Evolutionary conservation across 2,329 filamentous ascomycete species (phyloP).

Genomic region (Lachnellula occidentalis): DNA sequence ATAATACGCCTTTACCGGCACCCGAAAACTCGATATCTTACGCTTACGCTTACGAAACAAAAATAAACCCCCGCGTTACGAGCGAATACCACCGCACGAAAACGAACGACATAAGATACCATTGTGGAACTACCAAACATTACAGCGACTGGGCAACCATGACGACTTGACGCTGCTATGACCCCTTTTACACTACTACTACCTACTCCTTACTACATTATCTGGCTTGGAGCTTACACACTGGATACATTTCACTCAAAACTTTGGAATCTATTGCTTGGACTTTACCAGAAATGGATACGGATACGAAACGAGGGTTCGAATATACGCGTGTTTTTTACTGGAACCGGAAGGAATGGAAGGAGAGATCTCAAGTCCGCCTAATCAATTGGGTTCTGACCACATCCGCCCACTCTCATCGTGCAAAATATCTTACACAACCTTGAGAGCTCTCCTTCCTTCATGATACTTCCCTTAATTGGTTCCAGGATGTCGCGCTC

Average conservation of each 20-base stretch:
- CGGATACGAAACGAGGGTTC: not conserved
- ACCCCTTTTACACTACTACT: conserved; percentile 18
- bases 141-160: conserved; percentile 33
- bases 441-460: not conserved
- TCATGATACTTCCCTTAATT: conserved; percentile 5
- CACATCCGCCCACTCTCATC: not conserved
- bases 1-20: conserved; percentile 7
- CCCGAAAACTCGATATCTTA: conserved; percentile 10
- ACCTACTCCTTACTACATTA: not conserved
- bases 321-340: not conserved
- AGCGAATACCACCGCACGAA: conserved; percentile 10
- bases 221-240: not conserved
- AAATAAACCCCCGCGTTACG: conserved; percentile 18
- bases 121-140: conserved; percentile 13
- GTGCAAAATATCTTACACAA: not conserved
- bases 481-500: not conserved
- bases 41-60: conserved; percentile 9
- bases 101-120: conserved; percentile 26
- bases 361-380: not conserved
- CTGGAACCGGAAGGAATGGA: not conserved
- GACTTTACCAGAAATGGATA: not conserved
- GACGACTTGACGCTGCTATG: conserved; percentile 30
- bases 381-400: not conserved
- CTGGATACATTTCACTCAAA: not conserved
- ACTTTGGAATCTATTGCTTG: not conserved